Evolutionary conservation across 345 rosid genomes (phyloP), one percentile per base, ranked within the genome.

Genomic region (Rhizophora mangle): DNA sequence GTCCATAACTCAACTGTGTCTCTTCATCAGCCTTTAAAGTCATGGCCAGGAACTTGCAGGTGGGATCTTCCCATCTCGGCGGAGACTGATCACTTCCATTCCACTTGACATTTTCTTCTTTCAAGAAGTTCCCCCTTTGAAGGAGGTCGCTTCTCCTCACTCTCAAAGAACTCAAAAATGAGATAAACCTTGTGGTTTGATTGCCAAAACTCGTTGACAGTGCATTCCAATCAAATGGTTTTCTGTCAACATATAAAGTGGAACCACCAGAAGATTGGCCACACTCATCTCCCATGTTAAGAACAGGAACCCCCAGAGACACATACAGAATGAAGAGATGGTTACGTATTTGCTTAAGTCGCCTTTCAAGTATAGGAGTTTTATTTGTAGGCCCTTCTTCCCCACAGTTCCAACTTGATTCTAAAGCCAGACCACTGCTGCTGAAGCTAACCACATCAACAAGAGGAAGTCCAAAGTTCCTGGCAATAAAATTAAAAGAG

Each of bases 251-350:
- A 57, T 83, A 81, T 60, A 86, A 83, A 73, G 70, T 78, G 58
- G 91, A 95, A 26, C 97, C 99, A 2, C 86, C 78, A 8, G 93
- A 74, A 20, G 99, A 92, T 70, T 86, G 78, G 71, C 99, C 97
- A 53, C 92, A 92, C 76, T 95, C 97, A 75, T 92, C 99, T 67
- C 99, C 99, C 96, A 87, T 87, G 83, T 88, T 89, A 60, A 95
- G 96, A 64, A 90, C 82, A 0, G 99, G 99, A 64, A 88, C 77
- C 30, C 97, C 99, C 3, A 87, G 80, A 2, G 99, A 92, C 70
- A 90, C 70, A 76, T 73, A 92, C 60, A 88, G 77, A 68, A 88
- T 74, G 64, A 95, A 89, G 76, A 95, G 79, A 78, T 84, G 90
- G 76, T 90, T 95, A 0, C 96, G 96, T 30, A 87, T 86, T 77